phyloP scores from a whole-genome alignment of 129 eudicot species.

The Ambrosia artemisiifolia region DNA sequence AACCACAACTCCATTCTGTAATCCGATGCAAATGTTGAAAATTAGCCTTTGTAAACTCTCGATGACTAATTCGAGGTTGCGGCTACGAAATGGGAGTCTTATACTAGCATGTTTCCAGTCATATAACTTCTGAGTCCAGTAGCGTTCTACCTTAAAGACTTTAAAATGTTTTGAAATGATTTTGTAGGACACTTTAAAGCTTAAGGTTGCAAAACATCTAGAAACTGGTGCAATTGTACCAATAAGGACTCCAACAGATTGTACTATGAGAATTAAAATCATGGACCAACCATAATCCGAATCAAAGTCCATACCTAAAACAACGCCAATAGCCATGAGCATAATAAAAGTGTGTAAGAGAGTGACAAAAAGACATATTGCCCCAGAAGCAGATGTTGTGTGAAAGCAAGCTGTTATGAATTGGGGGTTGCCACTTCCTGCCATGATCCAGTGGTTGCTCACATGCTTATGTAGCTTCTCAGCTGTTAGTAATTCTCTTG shows the following conservation, averaged over 20 bases:
- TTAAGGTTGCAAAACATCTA: too few relatives aligned
- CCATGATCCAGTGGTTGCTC: too few relatives aligned
- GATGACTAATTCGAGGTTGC: background rate
- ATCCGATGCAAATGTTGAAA: background rate
- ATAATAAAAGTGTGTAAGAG: background rate
- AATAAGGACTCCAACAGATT: too few relatives aligned
- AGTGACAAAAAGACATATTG: too few relatives aligned
- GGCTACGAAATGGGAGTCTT: too few relatives aligned
- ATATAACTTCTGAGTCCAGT: background rate
- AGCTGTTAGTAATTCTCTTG: too few relatives aligned
- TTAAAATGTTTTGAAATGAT: background rate
- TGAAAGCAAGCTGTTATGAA: too few relatives aligned
- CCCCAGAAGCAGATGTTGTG: too few relatives aligned
- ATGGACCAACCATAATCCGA: conserved; percentile 1
- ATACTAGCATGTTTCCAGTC: too few relatives aligned
- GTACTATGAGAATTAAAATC: background rate
- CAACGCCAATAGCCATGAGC: background rate
- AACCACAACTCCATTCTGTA: background rate
- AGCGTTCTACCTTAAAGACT: background rate
- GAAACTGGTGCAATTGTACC: too few relatives aligned
- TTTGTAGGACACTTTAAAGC: background rate
- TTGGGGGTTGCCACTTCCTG: too few relatives aligned
- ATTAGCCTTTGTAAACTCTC: background rate
- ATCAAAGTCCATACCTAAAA: background rate
- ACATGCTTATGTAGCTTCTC: too few relatives aligned